Base-by-base conservation (phyloP, 225 moss, liverwort and hornwort genomes). In the Straminergon stramineum region DNA sequence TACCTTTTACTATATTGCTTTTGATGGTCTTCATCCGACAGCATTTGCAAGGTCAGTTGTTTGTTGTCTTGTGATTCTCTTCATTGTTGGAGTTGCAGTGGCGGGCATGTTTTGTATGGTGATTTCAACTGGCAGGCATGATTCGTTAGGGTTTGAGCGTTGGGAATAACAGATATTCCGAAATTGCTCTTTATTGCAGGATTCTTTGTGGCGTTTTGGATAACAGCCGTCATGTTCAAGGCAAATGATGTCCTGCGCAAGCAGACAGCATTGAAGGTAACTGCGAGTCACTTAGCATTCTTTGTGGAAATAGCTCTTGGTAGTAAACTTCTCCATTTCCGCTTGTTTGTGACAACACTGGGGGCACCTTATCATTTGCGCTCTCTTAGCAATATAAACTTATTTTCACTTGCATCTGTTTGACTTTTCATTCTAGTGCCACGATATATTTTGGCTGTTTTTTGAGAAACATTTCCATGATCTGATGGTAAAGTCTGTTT, bases 11-110 rank as follows among this genome's bases (percentile, higher is more conserved):
- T 64, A 92, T 96, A 89, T 94, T 98, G 88, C 94, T 98, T 76
- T 90, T 98, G 92, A 96, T 98, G 98, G 98, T 98, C 90, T 98
- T 98, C 93, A 97, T 98, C 90, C 95, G 98, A 79, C 98, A 98
- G 89, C 98, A 98, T 91, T 83, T 98, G 90, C 98, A 96, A 91
- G 98, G 98, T 98, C 87, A 79, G 92, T 81, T n/a, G 48, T 77
- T 57, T 45, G 26, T 77, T 56, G 76, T 65, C 74, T 55, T 84
- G 35, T 57, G 45, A 28, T 43, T 65, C 43, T 88, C 79, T 61
- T 81, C 56, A 76, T 58, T 31, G 51, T 65, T 88, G 52, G 39
- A 88, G 75, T 81, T 26, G 78, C 30, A 74, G 57, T 87, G 84
- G 26, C 82, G 63, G 77, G 62, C 76, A 80, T 58, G 32, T 48